phyloP scores from a whole-genome alignment of 345 rosid genomes.

The Populus ilicifolia region DNA sequence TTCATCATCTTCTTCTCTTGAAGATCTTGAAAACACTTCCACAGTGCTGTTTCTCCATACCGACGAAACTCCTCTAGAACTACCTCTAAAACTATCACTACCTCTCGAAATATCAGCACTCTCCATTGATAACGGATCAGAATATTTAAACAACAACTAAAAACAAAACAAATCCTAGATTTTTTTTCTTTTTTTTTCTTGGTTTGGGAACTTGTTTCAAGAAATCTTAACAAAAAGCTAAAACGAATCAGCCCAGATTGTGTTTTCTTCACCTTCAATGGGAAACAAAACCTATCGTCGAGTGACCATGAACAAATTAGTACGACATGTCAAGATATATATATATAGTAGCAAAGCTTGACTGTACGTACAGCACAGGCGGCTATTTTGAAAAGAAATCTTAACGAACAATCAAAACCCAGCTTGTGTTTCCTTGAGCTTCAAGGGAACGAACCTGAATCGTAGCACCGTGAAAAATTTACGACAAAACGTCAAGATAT shows the following conservation, averaged over 20 bases:
- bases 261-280: neutral
- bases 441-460: neutral
- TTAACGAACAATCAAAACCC: neutral
- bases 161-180: neutral
- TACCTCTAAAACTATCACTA: conserved; percentile 28
- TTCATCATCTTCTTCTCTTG: conserved; percentile 56
- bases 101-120: conserved; percentile 27
- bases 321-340: too few species aligned
- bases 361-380: too few species aligned
- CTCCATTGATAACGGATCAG: neutral
- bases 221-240: too few species aligned
- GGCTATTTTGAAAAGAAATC: too few species aligned
- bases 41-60: conserved; percentile 34
- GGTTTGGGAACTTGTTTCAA: neutral
- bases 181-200: neutral
- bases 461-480: neutral
- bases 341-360: too few species aligned
- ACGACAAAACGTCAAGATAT: neutral
- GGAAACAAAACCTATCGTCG: too few species aligned
- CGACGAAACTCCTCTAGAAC: conserved; percentile 14
- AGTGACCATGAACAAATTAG: too few species aligned
- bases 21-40: conserved; percentile 51
- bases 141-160: neutral
- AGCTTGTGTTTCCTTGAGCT: neutral
- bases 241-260: neutral